A percentile compares a stretch with the other conserved stretches of the same genome.
Evolutionary conservation across 129 eudicot species (phyloP).

Genomic region (Erigeron canadensis): DNA sequence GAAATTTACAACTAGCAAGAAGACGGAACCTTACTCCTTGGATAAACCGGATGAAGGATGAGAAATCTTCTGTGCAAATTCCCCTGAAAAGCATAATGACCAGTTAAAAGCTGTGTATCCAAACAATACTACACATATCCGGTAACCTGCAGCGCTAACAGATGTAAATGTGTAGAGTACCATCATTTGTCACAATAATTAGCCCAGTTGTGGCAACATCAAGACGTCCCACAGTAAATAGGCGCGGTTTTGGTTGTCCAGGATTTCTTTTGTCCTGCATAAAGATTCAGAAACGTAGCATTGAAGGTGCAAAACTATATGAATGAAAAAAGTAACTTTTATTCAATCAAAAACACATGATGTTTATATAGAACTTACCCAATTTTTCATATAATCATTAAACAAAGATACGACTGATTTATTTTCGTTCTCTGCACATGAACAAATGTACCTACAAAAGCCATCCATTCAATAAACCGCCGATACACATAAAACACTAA

Average conservation of each 20-base stretch:
- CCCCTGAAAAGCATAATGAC: slow-evolving; percentile 50
- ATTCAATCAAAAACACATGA: not conserved
- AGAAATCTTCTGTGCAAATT: slow-evolving; percentile 82
- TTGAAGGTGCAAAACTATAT: not conserved
- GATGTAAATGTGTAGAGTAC: slow-evolving; percentile 32
- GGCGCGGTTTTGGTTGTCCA: slow-evolving; percentile 79
- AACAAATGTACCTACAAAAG: slow-evolving; percentile 79
- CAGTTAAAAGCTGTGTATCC: slow-evolving; percentile 1
- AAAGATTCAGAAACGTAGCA: slow-evolving; percentile 11
- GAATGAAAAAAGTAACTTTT: not conserved
- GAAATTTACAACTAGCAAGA: not conserved
- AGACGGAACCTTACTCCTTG: slow-evolving; percentile 72
- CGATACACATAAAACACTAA: slow-evolving; percentile 1
- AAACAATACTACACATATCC: not conserved
- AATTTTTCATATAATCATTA: slow-evolving; percentile 72
- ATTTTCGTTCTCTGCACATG: slow-evolving; percentile 79
- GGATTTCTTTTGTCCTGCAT: slow-evolving; percentile 68
- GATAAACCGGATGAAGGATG: slow-evolving; percentile 92
- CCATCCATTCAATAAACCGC: slow-evolving; percentile 7
- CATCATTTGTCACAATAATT: slow-evolving; percentile 93
- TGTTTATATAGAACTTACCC: slow-evolving; percentile 53
- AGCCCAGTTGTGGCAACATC: slow-evolving; percentile 93
- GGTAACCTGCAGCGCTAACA: slow-evolving; percentile 4
- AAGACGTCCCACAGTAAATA: slow-evolving; percentile 91
- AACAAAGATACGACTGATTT: slow-evolving; percentile 68